These are phyloP conservation scores for Setomelanomma holmii DNA, from an alignment of 2,329 filamentous ascomycete genomes.

Conservation along the genomic window DNA sequence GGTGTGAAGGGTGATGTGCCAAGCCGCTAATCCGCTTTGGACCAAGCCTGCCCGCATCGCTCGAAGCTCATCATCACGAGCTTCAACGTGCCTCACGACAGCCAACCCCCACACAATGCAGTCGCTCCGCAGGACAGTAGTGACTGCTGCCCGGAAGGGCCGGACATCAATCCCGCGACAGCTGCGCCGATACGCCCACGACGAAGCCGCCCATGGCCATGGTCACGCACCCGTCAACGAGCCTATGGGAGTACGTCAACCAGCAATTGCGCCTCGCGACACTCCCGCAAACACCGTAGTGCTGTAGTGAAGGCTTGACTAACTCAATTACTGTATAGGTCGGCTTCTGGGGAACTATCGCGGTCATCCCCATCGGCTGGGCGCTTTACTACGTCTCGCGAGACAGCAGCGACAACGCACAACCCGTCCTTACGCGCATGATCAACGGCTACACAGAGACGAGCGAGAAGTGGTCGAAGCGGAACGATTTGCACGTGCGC, in stretches of 20 bases:
- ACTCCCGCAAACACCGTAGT: neutral
- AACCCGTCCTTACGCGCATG: slow-evolving; percentile 55
- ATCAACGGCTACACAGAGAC: slow-evolving; percentile 64
- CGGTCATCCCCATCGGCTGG: slow-evolving; percentile 53
- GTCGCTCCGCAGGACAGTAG: slow-evolving; percentile 53
- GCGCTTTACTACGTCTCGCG: slow-evolving; percentile 56
- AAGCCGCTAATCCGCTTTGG: slow-evolving; percentile 17
- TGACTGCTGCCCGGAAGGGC: slow-evolving; percentile 50
- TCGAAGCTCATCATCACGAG: slow-evolving; percentile 40
- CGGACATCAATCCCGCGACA: slow-evolving; percentile 46
- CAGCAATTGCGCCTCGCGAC: slow-evolving; percentile 17
- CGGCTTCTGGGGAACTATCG: slow-evolving; percentile 58
- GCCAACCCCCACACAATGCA: slow-evolving; percentile 50
- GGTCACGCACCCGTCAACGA: slow-evolving; percentile 52
- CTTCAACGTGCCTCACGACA: slow-evolving; percentile 24
- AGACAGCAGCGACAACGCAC: slow-evolving; percentile 47
- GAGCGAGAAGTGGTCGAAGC: slow-evolving; percentile 60
- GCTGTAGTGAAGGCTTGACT: slow-evolving; percentile 11
- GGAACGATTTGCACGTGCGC: slow-evolving; percentile 66
- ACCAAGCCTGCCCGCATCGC: slow-evolving; percentile 14
- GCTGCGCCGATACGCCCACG: slow-evolving; percentile 51
- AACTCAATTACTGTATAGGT: slow-evolving; percentile 41
- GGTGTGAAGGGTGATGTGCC: slow-evolving; percentile 10
- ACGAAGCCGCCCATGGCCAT: slow-evolving; percentile 45
- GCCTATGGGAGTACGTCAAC: slow-evolving; percentile 58